Conservation (phyloP, 129 eudicot genomes). For the Erigeron canadensis region DNA sequence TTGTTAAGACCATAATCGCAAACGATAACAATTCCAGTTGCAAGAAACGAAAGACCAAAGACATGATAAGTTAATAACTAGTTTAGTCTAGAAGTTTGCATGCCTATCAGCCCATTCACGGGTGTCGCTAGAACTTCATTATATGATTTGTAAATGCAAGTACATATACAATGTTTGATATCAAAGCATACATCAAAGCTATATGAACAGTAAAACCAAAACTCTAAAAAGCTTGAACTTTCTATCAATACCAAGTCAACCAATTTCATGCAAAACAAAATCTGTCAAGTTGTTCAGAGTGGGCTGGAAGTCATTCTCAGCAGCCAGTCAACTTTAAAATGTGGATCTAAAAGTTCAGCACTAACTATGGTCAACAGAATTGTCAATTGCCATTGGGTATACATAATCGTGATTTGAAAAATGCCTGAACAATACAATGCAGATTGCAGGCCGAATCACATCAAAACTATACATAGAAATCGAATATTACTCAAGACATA, state of each 20-base stretch:
- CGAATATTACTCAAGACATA: not conserved
- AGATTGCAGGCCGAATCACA: not conserved
- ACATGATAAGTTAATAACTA: no score
- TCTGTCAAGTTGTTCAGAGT: not conserved
- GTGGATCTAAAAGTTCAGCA: not conserved
- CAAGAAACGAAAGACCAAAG: no score
- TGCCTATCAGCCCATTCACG: no score
- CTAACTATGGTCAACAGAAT: not conserved
- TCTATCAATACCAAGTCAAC: not conserved
- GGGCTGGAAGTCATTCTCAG: not conserved
- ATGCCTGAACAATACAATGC: not conserved
- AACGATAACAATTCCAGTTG: no score
- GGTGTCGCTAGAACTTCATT: no score
- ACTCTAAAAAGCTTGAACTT: not conserved
- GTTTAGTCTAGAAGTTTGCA: no score
- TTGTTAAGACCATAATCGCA: no score
- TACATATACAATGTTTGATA: no score
- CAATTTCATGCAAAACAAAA: not conserved
- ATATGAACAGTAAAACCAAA: not conserved
- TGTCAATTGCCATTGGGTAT: not conserved
- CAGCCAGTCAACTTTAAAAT: not conserved
- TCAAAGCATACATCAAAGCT: not conserved
- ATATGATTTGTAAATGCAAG: no score
- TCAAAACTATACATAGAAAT: not conserved
- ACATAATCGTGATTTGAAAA: not conserved